A percentile compares a stretch with the other conserved stretches of the same genome.
Conservation (phyloP, 1,139 yeast genomes). For the Yamadazyma mexicana region DNA sequence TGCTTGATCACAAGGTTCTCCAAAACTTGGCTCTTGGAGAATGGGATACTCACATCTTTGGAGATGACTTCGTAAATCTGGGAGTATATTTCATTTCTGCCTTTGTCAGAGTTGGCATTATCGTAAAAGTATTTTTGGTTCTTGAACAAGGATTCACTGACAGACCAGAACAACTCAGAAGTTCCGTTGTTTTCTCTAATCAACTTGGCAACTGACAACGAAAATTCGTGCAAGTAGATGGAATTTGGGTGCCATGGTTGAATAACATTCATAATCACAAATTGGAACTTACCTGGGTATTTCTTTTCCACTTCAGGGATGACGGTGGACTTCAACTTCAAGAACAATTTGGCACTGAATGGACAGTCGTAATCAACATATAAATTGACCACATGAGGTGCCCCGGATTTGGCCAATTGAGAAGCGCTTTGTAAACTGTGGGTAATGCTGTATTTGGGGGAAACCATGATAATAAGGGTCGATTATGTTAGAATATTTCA, state of each 20-base stretch:
- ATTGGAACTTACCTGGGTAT: slow-evolving; percentile 53
- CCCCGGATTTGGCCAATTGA: slow-evolving; percentile 16
- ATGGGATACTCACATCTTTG: slow-evolving; percentile 32
- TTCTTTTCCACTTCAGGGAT: slow-evolving; percentile 52
- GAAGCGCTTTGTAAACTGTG: slow-evolving; percentile 30
- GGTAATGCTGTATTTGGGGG: slow-evolving; percentile 41
- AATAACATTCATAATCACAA: slow-evolving; percentile 63
- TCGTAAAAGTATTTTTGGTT: slow-evolving; percentile 61
- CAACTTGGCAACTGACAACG: slow-evolving; percentile 63
- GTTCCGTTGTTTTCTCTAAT: slow-evolving; percentile 41
- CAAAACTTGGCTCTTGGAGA: slow-evolving; percentile 39
- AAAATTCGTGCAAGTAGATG: slow-evolving; percentile 66
- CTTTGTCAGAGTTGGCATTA: slow-evolving; percentile 51
- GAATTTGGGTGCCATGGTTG: slow-evolving; percentile 91
- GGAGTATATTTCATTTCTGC: slow-evolving; percentile 58
- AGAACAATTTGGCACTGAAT: slow-evolving; percentile 64
- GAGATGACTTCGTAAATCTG: slow-evolving; percentile 55
- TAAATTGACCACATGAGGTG: slow-evolving; percentile 43
- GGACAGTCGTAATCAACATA: slow-evolving; percentile 83
- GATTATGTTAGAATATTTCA: not conserved
- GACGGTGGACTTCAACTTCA: slow-evolving; percentile 51
- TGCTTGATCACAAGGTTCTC: slow-evolving; percentile 29
- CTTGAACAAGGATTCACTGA: slow-evolving; percentile 54
- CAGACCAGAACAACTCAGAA: slow-evolving; percentile 57
- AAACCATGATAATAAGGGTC: slow-evolving; percentile 9